Evolutionary conservation across 306 rosid species (phyloP).

Genomic region (Mimosa bimucronata): DNA sequence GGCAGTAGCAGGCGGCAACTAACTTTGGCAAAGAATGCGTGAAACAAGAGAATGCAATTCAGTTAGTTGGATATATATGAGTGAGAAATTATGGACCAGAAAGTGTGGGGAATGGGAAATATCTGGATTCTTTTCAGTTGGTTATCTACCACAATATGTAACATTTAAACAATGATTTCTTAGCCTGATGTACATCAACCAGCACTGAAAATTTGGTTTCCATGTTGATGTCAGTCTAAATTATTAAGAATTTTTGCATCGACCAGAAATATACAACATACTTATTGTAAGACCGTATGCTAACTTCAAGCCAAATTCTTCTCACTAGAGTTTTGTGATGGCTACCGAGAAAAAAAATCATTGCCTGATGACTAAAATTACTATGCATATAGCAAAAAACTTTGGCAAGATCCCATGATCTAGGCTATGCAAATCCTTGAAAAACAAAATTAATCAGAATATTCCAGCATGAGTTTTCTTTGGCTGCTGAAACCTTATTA

Average conservation of each 20-base stretch:
- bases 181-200: background rate
- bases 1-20: background rate
- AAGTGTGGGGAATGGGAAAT: background rate
- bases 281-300: background rate
- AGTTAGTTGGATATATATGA: background rate
- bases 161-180: background rate
- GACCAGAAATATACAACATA: background rate
- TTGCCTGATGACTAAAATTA: background rate
- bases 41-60: background rate
- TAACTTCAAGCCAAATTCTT: background rate
- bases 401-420: slow-evolving; percentile 20
- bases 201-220: background rate
- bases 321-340: background rate
- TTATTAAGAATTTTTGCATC: slow-evolving; percentile 4
- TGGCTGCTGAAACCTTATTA: background rate
- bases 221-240: slow-evolving; percentile 8
- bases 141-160: background rate
- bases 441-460: background rate
- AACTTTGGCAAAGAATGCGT: background rate
- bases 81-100: background rate
- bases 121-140: background rate
- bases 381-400: background rate
- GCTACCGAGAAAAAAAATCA: background rate
- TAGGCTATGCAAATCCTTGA: slow-evolving; percentile 13
- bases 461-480: background rate